A percentile compares a stretch with the other conserved stretches of the same genome.
These are phyloP conservation scores for Peronospora belbahrii DNA, from an alignment of 352 stramenopile genomes.

Conservation along the genomic window DNA sequence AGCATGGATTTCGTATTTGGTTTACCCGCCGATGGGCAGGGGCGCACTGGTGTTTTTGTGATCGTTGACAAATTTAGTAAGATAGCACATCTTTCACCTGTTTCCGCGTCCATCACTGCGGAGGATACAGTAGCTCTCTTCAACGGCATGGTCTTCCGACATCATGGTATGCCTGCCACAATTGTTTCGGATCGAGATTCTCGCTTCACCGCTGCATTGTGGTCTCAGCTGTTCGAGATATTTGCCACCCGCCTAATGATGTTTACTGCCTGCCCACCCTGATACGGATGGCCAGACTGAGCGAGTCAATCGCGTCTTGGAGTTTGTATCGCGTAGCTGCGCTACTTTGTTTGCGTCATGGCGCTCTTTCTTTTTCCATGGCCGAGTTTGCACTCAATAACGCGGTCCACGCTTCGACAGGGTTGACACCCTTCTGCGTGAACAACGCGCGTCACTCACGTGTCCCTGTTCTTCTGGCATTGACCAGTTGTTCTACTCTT, in stretches of 20 bases:
- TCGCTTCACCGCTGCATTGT: background rate
- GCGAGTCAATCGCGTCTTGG: background rate
- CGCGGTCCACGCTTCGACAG: background rate
- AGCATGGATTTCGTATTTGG: too few species aligned
- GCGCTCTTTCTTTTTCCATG: background rate
- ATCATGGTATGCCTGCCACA: background rate
- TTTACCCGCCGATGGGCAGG: too few species aligned
- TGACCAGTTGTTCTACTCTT: too few species aligned
- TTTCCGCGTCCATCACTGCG: too few species aligned
- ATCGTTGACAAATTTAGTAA: too few species aligned
- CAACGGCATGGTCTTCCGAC: background rate
- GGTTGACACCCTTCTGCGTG: background rate
- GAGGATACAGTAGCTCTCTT: too few species aligned
- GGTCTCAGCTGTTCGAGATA: background rate
- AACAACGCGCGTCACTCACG: background rate
- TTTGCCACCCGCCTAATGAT: background rate
- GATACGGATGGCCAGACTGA: slow-evolving; percentile 3
- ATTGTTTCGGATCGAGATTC: background rate
- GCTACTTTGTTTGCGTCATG: background rate
- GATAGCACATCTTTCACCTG: too few species aligned
- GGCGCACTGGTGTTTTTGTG: too few species aligned
- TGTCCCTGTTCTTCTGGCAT: background rate
- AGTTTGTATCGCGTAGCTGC: background rate
- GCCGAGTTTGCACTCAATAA: background rate
- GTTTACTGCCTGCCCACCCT: background rate